Evolutionary conservation across 495 filamentous ascomycete species (phyloP), one percentile per base, ranked within the genome.

Genomic region (Pseudoneurospora amorphoporcata): DNA sequence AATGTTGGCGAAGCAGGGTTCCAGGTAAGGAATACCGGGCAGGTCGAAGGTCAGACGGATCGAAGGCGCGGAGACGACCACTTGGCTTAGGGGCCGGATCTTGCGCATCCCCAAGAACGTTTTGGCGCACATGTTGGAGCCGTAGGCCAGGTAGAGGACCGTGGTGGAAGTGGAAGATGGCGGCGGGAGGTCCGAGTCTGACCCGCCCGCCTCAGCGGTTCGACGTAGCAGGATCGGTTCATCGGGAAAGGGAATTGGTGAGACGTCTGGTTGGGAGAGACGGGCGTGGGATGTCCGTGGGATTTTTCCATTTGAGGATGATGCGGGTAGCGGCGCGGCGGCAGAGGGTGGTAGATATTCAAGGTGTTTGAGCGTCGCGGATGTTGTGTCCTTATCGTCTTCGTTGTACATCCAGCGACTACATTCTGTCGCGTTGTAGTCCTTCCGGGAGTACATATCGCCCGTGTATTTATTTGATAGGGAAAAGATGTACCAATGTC

Each of bases 1-100:
- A 2, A 91, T 91, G 75, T 95, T 97, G 40, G 94, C 94, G 79
- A 98, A 97, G 79, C 95, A 95, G 0, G 95, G 95, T 81, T 99
- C 95, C 12, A 80, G 74, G 81, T 98, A 99, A 0, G 95, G 92
- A 9, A 98, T 76, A 0, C 93, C 94, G 0, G 94, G 88, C 0
- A 98, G 87, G 79, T 97, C 90, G 79, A 99, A 98, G 8, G 89
- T 91, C 40, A 99, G 82, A 41, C 85, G 83, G 23, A 98, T 87
- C 4, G 86, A 83, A 0, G 95, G 95, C 17, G 94, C 92, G 6
- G 90, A 85, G 19, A 97, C 95, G 77, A 92, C 91, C 75, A 94
- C 79, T 72, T 90, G 85, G 61, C 91, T 92, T 10, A 98, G 78
- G 0, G 95, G 95, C 8, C 86, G 87, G 78, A 98, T 94, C 73